Evolutionary conservation across 140 eudicot genomes (phyloP).

Genomic region (Anethum foeniculum): DNA sequence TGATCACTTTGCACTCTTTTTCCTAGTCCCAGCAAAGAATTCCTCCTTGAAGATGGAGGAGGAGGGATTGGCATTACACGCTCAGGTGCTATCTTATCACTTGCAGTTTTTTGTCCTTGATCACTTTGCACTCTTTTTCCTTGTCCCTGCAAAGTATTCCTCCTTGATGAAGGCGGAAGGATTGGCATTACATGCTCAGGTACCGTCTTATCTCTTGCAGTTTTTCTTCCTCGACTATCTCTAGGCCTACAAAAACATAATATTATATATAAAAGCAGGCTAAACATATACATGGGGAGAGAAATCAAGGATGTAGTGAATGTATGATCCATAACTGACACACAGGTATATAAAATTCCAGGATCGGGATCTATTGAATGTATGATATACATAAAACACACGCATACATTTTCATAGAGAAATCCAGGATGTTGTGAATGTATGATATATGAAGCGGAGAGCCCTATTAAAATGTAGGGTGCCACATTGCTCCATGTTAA

Average conservation of each 20-base stretch:
- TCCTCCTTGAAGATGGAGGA: conserved; percentile 31
- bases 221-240: background rate
- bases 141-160: conserved; percentile 48
- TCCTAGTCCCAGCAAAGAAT: conserved; percentile 39
- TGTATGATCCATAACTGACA: background rate
- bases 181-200: conserved; percentile 40
- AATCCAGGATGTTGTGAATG: background rate
- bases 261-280: background rate
- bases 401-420: background rate
- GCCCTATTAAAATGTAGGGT: background rate
- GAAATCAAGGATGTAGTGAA: background rate
- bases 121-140: conserved; percentile 24
- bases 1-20: conserved; percentile 22
- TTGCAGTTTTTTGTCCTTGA: background rate
- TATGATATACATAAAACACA: background rate
- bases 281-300: background rate
- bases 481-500: background rate
- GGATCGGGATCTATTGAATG: background rate
- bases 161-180: conserved; percentile 29
- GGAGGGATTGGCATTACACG: conserved; percentile 56
- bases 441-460: background rate
- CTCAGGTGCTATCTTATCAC: conserved; percentile 20
- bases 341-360: background rate
- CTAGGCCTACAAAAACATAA: conserved; percentile 33
- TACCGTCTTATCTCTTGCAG: conserved; percentile 17